Conservation (phyloP, 306 rosid genomes). For the Vicia villosa region DNA sequence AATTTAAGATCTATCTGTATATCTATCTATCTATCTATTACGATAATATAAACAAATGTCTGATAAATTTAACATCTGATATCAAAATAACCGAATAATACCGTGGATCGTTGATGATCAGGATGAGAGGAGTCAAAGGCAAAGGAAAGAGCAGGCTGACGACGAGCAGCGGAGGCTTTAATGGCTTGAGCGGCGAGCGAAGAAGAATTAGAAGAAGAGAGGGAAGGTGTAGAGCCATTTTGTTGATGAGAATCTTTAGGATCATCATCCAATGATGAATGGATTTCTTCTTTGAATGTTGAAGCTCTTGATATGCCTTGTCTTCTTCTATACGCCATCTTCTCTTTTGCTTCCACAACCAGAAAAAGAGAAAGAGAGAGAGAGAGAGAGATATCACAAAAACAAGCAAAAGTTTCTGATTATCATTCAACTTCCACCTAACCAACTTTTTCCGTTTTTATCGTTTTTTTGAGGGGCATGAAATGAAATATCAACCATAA, state of each 20-base stretch:
- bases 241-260: conserved; percentile 7
- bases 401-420: conserved; percentile 1
- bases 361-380: background rate
- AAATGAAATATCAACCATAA: conserved; percentile 30
- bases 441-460: conserved; percentile 43
- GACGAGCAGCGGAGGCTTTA: conserved; percentile 63
- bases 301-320: conserved; percentile 71
- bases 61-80: background rate
- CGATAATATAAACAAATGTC: background rate
- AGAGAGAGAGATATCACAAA: conserved; percentile 18
- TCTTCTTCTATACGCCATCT: conserved; percentile 91
- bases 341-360: conserved; percentile 1
- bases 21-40: background rate
- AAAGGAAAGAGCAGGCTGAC: conserved; percentile 52
- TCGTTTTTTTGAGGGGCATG: background rate
- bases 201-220: conserved; percentile 34
- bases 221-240: conserved; percentile 25
- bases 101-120: conserved; percentile 65
- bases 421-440: conserved; percentile 37
- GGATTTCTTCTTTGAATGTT: conserved; percentile 83
- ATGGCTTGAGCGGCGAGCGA: conserved; percentile 83
- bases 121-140: conserved; percentile 36
- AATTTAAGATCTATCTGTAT: background rate
- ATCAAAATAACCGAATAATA: background rate
- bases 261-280: conserved; percentile 16